Percentiles rank a stretch among this genome's conserved stretches.
phyloP scores from a whole-genome alignment of 768 basidiomycete genomes.

The Suillus spraguei region DNA sequence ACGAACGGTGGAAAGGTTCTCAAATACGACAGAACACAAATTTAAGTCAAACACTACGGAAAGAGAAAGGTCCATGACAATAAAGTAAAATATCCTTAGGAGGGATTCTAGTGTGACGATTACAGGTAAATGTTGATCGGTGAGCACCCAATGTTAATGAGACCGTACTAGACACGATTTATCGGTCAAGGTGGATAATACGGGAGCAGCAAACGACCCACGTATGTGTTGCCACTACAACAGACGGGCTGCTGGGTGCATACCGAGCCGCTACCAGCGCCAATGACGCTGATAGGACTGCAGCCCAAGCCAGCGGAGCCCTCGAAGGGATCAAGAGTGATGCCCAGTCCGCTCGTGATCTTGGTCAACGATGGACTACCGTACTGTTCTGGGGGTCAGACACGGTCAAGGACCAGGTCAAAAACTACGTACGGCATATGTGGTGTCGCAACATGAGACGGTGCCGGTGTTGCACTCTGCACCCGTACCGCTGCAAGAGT shows the following conservation, averaged over 20 bases:
- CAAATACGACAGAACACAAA: background rate
- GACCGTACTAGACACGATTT: background rate
- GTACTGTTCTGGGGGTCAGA: background rate
- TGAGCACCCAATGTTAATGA: slow-evolving; percentile 6
- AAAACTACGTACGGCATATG: slow-evolving; percentile 19
- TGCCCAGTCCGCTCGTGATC: background rate
- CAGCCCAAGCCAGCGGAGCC: slow-evolving; percentile 9
- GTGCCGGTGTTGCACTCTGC: slow-evolving; percentile 32
- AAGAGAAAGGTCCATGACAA: background rate
- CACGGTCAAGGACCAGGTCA: background rate
- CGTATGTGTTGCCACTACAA: slow-evolving; percentile 14
- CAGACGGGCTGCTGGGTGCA: slow-evolving; percentile 13
- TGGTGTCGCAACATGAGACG: slow-evolving; percentile 33
- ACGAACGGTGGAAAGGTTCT: background rate
- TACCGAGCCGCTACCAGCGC: slow-evolving; percentile 6
- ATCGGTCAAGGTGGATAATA: background rate
- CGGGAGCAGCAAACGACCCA: background rate
- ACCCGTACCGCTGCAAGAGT: background rate
- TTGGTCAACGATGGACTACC: background rate
- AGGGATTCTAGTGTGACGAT: background rate
- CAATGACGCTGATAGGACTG: slow-evolving; percentile 11
- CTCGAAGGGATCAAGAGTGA: background rate
- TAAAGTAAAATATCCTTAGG: background rate
- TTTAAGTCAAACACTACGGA: background rate
- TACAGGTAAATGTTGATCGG: slow-evolving; percentile 6